phyloP scores from a whole-genome alignment of 179 eudicot species.

The Beta lomatogona region DNA sequence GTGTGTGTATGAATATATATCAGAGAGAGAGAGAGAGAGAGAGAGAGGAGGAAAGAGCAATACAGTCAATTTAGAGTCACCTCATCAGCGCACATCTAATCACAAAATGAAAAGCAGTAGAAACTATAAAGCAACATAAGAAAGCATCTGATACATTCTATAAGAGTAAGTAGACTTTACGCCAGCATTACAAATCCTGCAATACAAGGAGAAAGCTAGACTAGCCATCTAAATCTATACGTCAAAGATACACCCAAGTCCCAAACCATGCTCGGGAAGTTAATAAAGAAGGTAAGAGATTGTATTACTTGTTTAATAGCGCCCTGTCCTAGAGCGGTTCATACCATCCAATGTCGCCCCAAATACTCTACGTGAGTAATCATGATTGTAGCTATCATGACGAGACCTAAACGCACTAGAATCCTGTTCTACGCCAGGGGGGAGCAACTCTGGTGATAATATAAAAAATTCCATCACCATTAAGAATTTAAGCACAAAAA shows the following conservation, averaged over 20 bases:
- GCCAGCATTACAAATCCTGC: constrained; percentile 14
- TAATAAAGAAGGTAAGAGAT: constrained; percentile 19
- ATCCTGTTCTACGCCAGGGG: constrained; percentile 53
- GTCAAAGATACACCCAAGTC: constrained; percentile 11
- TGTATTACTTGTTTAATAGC: constrained; percentile 35
- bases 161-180: neutral
- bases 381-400: constrained; percentile 53
- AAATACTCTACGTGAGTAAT: constrained; percentile 59
- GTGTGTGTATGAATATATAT: too few relatives aligned
- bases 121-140: constrained; percentile 11
- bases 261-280: constrained; percentile 23
- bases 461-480: constrained; percentile 15
- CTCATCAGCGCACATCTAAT: constrained; percentile 6
- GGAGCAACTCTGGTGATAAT: constrained; percentile 40
- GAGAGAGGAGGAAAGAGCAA: neutral
- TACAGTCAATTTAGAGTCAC: neutral
- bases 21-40: too few relatives aligned
- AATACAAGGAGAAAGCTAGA: constrained; percentile 24
- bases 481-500: constrained; percentile 11
- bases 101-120: neutral
- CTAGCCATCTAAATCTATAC: constrained; percentile 16
- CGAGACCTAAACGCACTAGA: constrained; percentile 56
- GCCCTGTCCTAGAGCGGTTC: constrained; percentile 54
- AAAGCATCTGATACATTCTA: constrained; percentile 10
- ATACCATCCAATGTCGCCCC: constrained; percentile 59